Conservation (phyloP, 164 flowering plant species). For the Brasenia schreberi region DNA sequence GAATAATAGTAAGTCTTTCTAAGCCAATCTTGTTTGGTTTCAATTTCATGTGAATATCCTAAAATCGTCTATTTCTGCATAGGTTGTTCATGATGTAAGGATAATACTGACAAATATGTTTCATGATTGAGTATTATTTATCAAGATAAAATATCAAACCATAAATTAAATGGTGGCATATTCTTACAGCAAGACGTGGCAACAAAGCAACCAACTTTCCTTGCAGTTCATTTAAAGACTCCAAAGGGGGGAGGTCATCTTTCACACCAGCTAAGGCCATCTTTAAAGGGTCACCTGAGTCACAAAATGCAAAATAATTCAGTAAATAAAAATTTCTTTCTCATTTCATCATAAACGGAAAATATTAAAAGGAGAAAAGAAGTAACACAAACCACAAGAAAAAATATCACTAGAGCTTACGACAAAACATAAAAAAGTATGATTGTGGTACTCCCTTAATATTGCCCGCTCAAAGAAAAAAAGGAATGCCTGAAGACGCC, state of each 20-base stretch:
- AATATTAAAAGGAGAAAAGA: neutral
- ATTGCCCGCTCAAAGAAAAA: too few relatives aligned
- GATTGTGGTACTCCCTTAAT: too few relatives aligned
- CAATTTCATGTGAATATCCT: too few relatives aligned
- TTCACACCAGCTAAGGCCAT: slow-evolving; percentile 60
- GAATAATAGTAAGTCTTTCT: too few relatives aligned
- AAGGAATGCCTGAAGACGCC: too few relatives aligned
- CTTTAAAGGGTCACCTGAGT: slow-evolving; percentile 73
- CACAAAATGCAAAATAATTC: neutral
- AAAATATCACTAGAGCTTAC: neutral
- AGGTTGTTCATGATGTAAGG: too few relatives aligned
- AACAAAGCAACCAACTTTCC: slow-evolving; percentile 49
- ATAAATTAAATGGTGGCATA: neutral
- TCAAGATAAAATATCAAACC: slow-evolving; percentile 1
- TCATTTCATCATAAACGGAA: too few relatives aligned
- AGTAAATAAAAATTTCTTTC: neutral
- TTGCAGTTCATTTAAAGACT: slow-evolving; percentile 33
- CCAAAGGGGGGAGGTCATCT: slow-evolving; percentile 31
- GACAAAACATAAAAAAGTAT: neutral
- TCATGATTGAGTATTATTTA: too few relatives aligned
- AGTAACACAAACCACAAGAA: neutral
- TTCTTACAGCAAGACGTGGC: slow-evolving; percentile 74
- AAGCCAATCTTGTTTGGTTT: too few relatives aligned
- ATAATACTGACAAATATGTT: too few relatives aligned
- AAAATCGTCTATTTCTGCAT: too few relatives aligned